Percentiles rank a stretch among this genome's conserved stretches.
Evolutionary conservation across 2,329 filamentous ascomycete genomes (phyloP).

Genomic region (Scortechinia acanthostroma): DNA sequence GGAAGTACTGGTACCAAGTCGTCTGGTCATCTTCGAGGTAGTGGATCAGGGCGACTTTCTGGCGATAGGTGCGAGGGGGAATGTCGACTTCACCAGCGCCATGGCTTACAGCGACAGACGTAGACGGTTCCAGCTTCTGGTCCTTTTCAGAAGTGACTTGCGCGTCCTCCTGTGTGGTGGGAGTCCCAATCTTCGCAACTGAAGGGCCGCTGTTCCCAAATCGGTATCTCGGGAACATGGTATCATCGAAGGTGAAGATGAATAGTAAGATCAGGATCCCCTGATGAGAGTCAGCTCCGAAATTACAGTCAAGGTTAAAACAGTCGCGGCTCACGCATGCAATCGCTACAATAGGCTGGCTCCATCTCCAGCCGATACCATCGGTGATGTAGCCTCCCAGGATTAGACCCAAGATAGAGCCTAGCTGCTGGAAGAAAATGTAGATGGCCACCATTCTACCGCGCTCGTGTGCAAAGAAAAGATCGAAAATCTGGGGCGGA

Average conservation of each 20-base stretch:
- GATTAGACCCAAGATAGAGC: constrained; percentile 24
- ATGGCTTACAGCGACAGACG: neutral
- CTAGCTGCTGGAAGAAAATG: constrained; percentile 27
- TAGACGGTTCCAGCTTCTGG: neutral
- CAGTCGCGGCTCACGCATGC: neutral
- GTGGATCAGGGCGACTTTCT: constrained; percentile 11
- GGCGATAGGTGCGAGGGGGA: constrained; percentile 7
- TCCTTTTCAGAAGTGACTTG: no score
- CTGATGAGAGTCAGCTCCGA: constrained; percentile 1
- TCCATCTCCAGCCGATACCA: constrained; percentile 20
- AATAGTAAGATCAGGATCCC: neutral
- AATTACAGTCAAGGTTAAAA: neutral
- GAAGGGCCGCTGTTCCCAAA: constrained; percentile 8
- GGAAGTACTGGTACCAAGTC: constrained; percentile 26
- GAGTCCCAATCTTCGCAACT: neutral
- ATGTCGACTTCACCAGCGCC: constrained; percentile 6
- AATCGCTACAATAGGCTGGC: constrained; percentile 1
- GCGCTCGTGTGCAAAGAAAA: constrained; percentile 26
- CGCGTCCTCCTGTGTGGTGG: no score
- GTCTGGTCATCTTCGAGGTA: constrained; percentile 21
- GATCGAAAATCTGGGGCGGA: constrained; percentile 15
- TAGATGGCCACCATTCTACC: constrained; percentile 24
- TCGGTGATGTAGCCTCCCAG: constrained; percentile 22
- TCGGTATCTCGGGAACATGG: constrained; percentile 21
- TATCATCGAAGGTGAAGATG: constrained; percentile 10